Evolutionary conservation across 345 rosid genomes (phyloP).

Genomic region (Raphanus raphanistrum): DNA sequence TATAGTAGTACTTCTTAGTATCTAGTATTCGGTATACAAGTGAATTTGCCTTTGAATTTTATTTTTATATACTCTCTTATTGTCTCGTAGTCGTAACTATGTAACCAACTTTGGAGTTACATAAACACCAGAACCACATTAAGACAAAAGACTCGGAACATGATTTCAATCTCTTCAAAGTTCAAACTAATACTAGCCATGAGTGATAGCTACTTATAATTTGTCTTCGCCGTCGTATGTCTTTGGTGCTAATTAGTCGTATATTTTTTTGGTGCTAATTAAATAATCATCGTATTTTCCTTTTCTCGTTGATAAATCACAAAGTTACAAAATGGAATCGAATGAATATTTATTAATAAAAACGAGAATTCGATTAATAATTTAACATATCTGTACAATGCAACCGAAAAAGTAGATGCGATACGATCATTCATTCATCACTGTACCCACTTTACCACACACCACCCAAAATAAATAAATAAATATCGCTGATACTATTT

Average conservation of each 20-base stretch:
- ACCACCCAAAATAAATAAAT: background rate
- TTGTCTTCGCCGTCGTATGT: background rate
- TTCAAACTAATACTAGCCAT: background rate
- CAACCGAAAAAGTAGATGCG: background rate
- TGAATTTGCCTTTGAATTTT: background rate
- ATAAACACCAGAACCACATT: background rate
- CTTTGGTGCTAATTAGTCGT: background rate
- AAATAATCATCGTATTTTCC: background rate
- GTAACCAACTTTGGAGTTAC: slow-evolving; percentile 1
- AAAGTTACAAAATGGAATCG: slow-evolving; percentile 17
- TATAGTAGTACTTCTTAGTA: background rate
- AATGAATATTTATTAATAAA: slow-evolving; percentile 6
- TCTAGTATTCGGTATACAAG: background rate
- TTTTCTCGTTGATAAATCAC: background rate
- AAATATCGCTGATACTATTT: background rate
- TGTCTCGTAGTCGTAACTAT: background rate
- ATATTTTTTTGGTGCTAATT: background rate
- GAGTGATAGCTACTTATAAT: background rate
- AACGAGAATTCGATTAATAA: background rate
- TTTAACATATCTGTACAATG: slow-evolving; percentile 16
- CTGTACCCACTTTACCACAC: background rate
- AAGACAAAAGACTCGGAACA: background rate
- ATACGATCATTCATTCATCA: slow-evolving; percentile 12
- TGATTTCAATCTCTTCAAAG: too few species aligned
- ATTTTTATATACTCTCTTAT: background rate